Evolutionary conservation across 768 basidiomycete genomes (phyloP).

Genomic region (Tylopilus felleus): DNA sequence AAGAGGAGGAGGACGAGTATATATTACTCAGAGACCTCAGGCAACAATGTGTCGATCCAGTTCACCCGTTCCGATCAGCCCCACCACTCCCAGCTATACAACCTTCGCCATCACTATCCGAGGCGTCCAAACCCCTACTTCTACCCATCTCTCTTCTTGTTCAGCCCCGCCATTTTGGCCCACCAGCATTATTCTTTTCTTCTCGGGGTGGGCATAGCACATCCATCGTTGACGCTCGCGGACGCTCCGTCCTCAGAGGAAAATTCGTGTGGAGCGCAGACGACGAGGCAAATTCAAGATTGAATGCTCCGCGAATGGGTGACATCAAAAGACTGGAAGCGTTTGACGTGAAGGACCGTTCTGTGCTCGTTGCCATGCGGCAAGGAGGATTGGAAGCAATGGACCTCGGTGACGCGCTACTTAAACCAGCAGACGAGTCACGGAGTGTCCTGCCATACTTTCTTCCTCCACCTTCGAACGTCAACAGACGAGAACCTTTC

Average conservation of each 20-base stretch:
- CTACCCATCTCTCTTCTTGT: slow-evolving; percentile 71
- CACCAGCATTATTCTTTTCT: slow-evolving; percentile 83
- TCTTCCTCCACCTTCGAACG: slow-evolving; percentile 52
- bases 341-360: slow-evolving; percentile 71
- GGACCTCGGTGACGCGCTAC: slow-evolving; percentile 73
- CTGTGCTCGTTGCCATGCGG: slow-evolving; percentile 81
- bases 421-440: slow-evolving; percentile 78
- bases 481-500: slow-evolving; percentile 70
- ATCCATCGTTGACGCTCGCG: slow-evolving; percentile 81
- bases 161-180: slow-evolving; percentile 81
- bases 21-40: slow-evolving; percentile 70
- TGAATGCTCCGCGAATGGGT: slow-evolving; percentile 53
- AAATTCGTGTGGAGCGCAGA: slow-evolving; percentile 78
- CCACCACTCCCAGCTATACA: slow-evolving; percentile 41
- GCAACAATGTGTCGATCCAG: slow-evolving; percentile 77
- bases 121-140: slow-evolving; percentile 54
- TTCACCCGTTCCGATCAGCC: slow-evolving; percentile 62
- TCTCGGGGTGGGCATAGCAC: slow-evolving; percentile 90
- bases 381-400: slow-evolving; percentile 83
- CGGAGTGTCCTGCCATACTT: slow-evolving; percentile 71
- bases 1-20: slow-evolving; percentile 70
- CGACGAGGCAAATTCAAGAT: slow-evolving; percentile 42
- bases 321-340: slow-evolving; percentile 83
- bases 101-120: slow-evolving; percentile 24
- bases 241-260: slow-evolving; percentile 78